Evolutionary conservation across 2,329 filamentous ascomycete species (phyloP).

Genomic region (Exutisphaerella laricina): DNA sequence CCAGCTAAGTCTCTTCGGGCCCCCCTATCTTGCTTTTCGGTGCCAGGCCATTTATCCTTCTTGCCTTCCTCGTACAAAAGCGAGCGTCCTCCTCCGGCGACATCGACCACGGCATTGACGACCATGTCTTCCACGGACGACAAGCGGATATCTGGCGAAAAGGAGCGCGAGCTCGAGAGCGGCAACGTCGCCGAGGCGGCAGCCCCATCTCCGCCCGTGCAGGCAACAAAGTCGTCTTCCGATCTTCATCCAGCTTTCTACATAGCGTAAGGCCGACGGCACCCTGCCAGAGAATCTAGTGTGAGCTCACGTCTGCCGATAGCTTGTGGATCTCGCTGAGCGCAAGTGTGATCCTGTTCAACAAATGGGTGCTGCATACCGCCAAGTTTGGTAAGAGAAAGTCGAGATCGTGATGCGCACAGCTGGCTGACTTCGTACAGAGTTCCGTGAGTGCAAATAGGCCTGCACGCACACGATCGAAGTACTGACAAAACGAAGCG

Average conservation of each 20-base stretch:
- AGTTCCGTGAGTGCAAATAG: constrained; percentile 13
- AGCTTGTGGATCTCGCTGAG: constrained; percentile 77
- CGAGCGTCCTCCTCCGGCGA: too few species aligned
- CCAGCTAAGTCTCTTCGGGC: too few species aligned
- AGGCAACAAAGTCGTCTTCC: constrained; percentile 56
- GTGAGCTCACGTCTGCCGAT: constrained; percentile 6
- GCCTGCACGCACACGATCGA: neutral
- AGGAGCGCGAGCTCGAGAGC: constrained; percentile 54
- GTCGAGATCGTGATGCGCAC: neutral
- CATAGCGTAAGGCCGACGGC: constrained; percentile 54
- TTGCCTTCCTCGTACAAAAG: too few species aligned
- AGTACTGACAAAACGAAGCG: constrained; percentile 40
- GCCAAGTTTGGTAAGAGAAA: constrained; percentile 61
- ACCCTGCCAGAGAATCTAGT: neutral
- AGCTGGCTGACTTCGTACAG: constrained; percentile 12
- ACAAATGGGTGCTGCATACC: constrained; percentile 94
- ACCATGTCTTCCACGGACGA: constrained; percentile 53
- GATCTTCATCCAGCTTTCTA: constrained; percentile 76
- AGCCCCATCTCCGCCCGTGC: constrained; percentile 63
- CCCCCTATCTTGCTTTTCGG: too few species aligned
- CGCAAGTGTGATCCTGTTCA: constrained; percentile 95
- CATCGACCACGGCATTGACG: neutral
- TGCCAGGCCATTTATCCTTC: too few species aligned
- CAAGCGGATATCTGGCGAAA: constrained; percentile 73
- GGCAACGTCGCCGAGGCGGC: constrained; percentile 53